Evolutionary conservation across 2,329 filamentous ascomycete species (phyloP).

Genomic region (Cladosporium phlei): DNA sequence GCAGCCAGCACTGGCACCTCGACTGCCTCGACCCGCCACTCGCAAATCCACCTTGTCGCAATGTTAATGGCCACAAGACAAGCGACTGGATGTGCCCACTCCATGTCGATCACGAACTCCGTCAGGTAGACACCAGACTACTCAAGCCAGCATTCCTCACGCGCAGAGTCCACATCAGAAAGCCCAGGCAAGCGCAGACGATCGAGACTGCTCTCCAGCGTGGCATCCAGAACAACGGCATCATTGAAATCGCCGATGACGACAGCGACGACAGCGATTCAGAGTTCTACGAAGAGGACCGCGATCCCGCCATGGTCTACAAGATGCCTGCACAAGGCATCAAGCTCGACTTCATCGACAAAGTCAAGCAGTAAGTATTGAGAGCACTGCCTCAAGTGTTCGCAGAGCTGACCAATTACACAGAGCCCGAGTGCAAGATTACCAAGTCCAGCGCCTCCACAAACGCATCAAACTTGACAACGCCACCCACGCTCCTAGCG

Average conservation of each 20-base stretch:
- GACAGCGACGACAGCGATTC: conserved; percentile 42
- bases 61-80: conserved; percentile 51
- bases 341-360: conserved; percentile 58
- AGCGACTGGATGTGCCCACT: conserved; percentile 82
- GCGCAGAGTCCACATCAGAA: conserved; percentile 43
- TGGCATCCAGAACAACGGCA: conserved; percentile 53
- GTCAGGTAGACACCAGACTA: conserved; percentile 45
- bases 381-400: neutral
- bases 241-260: conserved; percentile 43
- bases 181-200: conserved; percentile 46
- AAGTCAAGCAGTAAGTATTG: conserved; percentile 46
- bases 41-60: conserved; percentile 65
- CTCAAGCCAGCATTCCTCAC: conserved; percentile 21
- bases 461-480: conserved; percentile 11
- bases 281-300: conserved; percentile 39
- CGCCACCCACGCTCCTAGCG: conserved; percentile 19
- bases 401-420: conserved; percentile 14
- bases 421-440: conserved; percentile 23
- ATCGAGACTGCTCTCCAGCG: conserved; percentile 50
- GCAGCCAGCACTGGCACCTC: conserved; percentile 79
- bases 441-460: conserved; percentile 3
- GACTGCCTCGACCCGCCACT: conserved; percentile 86
- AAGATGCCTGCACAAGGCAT: conserved; percentile 43
- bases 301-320: conserved; percentile 34
- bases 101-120: conserved; percentile 73